Base-by-base conservation (phyloP, 345 rosid species). In the Lagerstroemia speciosa region DNA sequence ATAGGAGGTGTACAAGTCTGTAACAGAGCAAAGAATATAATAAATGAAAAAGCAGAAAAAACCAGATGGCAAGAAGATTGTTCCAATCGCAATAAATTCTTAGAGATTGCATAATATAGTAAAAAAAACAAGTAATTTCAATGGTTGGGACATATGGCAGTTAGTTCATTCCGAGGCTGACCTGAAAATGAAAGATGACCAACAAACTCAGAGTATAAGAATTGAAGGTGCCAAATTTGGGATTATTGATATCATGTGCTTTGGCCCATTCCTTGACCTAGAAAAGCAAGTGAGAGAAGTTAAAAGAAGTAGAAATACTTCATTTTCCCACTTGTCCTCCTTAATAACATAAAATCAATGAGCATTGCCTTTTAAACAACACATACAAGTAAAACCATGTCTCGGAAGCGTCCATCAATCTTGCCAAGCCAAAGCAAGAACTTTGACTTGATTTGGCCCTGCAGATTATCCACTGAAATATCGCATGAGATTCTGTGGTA, bases 231-330 rank as follows among this genome's bases (percentile, higher is more conserved):
- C 97, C 94, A 27, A 19, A 11, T 79, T 81, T 93, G 2, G 98
- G 79, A 66, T 91, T 76, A 75, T 91, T 93, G 72, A 93, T 85
- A 52, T 80, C 70, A 64, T 91, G 85, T 70, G 92, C 80, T 83
- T 91, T 91, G 69, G 98, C 97, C 98, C 98, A 93, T 84, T 91
- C 97, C 80, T 91, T 93, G 73, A 93, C 98, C 98, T 93, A 78
- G 58, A 74, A 48, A 73, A 55, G 38, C 43, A 69, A 67, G 19
- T 19, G 37, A 36, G 26, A 53, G 29, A 65, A 33, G 58, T 48
- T 34, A 41, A 22, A 48, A 61, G 22, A 32, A 66, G 41, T 3
- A 57, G 43, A 43, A 60, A 29, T 30, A 30, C 36, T 60, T 9
- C 45, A 34, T 48, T 19, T 22, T 53, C 12, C 20, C 27, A 8